Evolutionary conservation across 2,329 filamentous ascomycete species (phyloP), one percentile per base, ranked within the genome.

Genomic region (Akanthomyces dipterigenus): DNA sequence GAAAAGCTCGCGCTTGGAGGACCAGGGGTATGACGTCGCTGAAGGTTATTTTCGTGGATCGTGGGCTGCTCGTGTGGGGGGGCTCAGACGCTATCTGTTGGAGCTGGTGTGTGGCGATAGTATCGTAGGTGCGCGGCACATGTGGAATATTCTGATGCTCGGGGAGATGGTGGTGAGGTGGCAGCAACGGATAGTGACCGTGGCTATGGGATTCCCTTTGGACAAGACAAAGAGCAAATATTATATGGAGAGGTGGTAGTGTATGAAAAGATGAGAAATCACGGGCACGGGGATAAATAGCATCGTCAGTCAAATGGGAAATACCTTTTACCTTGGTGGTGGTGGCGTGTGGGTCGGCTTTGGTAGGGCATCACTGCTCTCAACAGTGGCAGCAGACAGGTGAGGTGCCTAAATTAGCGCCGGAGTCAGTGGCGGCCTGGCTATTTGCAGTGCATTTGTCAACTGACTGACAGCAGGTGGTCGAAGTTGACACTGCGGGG

Each of bases 61-160:
- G 38, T 43, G 22, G 16, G 24, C n/a, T 34, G 8, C 40, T 48
- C 38, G 28, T 60, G 38, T 38, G 53, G 22, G 53, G 22, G 49
- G 38, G n/a, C 6, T 26, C 40, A 54, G 22, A 40, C 22, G 46
- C 58, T 60, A 60, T 60, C 49, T 46, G 42, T 54, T 20, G 12
- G 57, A 46, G 28, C 8, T 54, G 40, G 20, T 28, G 49, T 34
- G 31, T 43, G 57, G 49, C 40, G 49, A 54, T 22, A 40, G 48
- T 60, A 55, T 60, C 28, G 58, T 60, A n/a, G 49, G 50, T 60
- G 58, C 49, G 20, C 58, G 40, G 58, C 58, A 55, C 49, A 60
- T 60, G 49, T 60, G 58, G 49, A 54, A 46, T 38, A 46, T 48
- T 20, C 9, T 22, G 49, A 24, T 24, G 22, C 14, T 40, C 8